Evolutionary conservation across 176 grass and related monocot genomes (phyloP).

Genomic region (Poa pratensis): DNA sequence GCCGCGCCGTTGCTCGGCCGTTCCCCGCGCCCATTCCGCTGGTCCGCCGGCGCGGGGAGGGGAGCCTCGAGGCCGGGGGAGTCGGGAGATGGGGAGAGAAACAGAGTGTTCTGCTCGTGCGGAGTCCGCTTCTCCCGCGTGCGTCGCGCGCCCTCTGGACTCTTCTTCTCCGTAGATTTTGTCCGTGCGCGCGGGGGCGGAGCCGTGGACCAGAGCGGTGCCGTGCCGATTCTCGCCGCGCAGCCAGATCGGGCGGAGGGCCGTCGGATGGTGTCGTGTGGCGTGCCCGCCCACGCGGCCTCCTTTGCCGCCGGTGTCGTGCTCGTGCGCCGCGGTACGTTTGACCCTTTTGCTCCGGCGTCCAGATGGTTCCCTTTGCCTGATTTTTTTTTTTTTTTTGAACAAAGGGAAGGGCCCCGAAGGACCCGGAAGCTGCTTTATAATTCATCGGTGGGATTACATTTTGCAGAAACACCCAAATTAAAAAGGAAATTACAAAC

Average conservation of each 20-base stretch:
- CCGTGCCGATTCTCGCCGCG: background rate
- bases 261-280: slow-evolving; percentile 1
- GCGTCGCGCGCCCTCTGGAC: background rate
- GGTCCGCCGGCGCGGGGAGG: background rate
- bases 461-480: no score
- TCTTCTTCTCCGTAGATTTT: background rate
- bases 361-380: background rate
- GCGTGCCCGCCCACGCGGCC: slow-evolving; percentile 14
- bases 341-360: background rate
- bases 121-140: slow-evolving; percentile 25
- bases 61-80: background rate
- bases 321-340: background rate
- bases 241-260: background rate
- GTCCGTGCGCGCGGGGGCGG: background rate
- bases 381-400: no score
- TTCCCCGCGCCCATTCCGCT: slow-evolving; percentile 35
- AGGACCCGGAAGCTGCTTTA: no score
- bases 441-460: no score
- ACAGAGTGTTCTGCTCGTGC: background rate
- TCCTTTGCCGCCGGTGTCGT: background rate
- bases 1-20: slow-evolving; percentile 28
- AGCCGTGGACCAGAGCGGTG: background rate
- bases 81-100: background rate
- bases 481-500: no score
- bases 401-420: no score